Evolutionary conservation across 257 asterid genomes (phyloP), one percentile per base, ranked within the genome.

Genomic region (Verbascum thapsus): DNA sequence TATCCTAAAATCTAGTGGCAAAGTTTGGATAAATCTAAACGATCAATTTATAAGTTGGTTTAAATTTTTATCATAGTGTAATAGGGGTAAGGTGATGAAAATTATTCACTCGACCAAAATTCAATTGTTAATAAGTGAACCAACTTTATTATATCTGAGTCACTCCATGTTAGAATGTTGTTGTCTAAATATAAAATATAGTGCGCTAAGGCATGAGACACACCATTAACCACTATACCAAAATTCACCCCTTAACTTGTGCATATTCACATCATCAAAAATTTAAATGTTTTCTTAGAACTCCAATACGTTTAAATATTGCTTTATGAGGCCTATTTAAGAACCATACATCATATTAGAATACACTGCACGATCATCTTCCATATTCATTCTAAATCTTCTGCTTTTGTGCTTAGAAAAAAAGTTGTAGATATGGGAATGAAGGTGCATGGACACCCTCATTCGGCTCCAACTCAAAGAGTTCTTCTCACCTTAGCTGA

Each of bases 401-500:
- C 37, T 52, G 1, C 10, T 41, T 18, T 59, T 26, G 37, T 20
- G 13, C 22, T 9, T 19, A 51, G 19, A 8, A 38, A 20, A n/a
- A 15, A 1, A 23, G n/a, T 5, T 17, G n/a, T 12, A 58, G 1
- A 81, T 26, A 26, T 81, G 87, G 80, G 53, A 49, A 72, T 81
- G 61, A 81, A 77, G 69, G 72, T 81, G 49, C 55, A 75, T 35
- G 87, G 83, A 0, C 20, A 49, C 40, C 77, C 79, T 10, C 8
- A 62, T 7, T 81, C 86, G 8, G 73, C 83, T 0, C 76, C 81
- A 20, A 23, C 56, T 23, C 68, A 34, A 39, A 72, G 83, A 70
- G 87, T 75, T 53, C 41, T 72, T 34, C 75, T 70, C 47, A 20
- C 63, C 61, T 58, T 81, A 30, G 79, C 75, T 0, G 81, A 81